Evolutionary conservation across 2,329 filamentous ascomycete species (phyloP).

Genomic region (Apiospora hydei): DNA sequence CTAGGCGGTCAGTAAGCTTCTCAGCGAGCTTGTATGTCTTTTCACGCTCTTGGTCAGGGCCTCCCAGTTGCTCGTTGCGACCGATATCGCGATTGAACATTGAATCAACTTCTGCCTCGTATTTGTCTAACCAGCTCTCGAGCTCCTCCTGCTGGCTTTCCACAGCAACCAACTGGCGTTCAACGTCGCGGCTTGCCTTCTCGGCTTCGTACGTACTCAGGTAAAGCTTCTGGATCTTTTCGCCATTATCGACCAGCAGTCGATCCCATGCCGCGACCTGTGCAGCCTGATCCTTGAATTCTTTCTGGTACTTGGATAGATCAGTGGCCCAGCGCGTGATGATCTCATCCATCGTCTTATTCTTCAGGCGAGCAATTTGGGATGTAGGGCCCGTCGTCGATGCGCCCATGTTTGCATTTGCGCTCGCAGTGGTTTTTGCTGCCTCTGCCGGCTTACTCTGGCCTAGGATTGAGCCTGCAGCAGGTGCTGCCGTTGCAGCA

Average conservation of each 20-base stretch:
- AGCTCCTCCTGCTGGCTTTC: slow-evolving; percentile 94
- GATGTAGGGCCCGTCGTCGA: slow-evolving; percentile 85
- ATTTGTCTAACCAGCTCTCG: slow-evolving; percentile 85
- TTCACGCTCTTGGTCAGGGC: slow-evolving; percentile 94
- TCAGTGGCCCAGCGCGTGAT: slow-evolving; percentile 97
- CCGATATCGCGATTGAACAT: slow-evolving; percentile 83
- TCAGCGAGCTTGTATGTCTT: slow-evolving; percentile 95
- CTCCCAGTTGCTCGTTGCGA: slow-evolving; percentile 77
- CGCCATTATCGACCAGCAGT: slow-evolving; percentile 89
- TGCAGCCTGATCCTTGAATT: slow-evolving; percentile 89
- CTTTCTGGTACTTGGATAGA: slow-evolving; percentile 93
- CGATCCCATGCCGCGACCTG: slow-evolving; percentile 92
- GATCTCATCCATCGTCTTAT: slow-evolving; percentile 99
- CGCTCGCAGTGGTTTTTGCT: slow-evolving; percentile 34
- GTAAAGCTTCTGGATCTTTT: slow-evolving; percentile 94
- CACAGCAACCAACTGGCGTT: slow-evolving; percentile 86
- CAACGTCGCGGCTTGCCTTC: slow-evolving; percentile 89
- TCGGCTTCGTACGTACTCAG: slow-evolving; percentile 93
- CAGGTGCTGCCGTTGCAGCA: slow-evolving; percentile 41
- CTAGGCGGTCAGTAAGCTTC: slow-evolving; percentile 86
- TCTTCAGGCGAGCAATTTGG: slow-evolving; percentile 88
- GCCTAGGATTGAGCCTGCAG: slow-evolving; percentile 41
- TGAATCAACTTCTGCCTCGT: slow-evolving; percentile 89
- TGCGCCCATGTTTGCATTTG: slow-evolving; percentile 60
- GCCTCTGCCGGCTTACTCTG: slow-evolving; percentile 43